Conservation (phyloP, 495 filamentous ascomycete genomes). For the Tuber magnatum region DNA sequence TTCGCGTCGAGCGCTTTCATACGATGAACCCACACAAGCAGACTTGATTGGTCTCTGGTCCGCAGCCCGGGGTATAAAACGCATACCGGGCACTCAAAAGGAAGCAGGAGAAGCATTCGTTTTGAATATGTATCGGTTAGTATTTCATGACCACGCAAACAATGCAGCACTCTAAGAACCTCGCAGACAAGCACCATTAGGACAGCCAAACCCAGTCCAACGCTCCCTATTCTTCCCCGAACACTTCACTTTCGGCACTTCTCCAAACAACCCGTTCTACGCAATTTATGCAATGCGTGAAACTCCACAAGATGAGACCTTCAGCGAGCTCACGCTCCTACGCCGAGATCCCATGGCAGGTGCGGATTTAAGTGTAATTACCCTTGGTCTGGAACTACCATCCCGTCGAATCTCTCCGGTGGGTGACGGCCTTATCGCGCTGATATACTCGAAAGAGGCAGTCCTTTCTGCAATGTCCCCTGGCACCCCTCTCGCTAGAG, state of each 20-base stretch:
- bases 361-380: constrained; percentile 24
- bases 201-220: not conserved
- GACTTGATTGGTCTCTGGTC: constrained; percentile 24
- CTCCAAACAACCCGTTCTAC: constrained; percentile 28
- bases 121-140: constrained; percentile 37
- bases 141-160: not conserved
- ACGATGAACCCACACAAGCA: constrained; percentile 2
- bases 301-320: constrained; percentile 13
- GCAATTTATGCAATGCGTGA: constrained; percentile 29
- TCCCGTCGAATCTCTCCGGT: constrained; percentile 6
- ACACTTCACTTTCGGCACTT: constrained; percentile 28
- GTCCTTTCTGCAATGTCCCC: constrained; percentile 29
- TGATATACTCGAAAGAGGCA: constrained; percentile 35
- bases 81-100: not conserved
- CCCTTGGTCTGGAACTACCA: constrained; percentile 27
- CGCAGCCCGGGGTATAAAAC: constrained; percentile 12
- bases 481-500: constrained; percentile 7
- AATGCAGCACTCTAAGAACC: not conserved
- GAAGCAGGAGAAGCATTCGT: constrained; percentile 20
- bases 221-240: constrained; percentile 21
- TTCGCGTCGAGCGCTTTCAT: not conserved
- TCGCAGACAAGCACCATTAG: constrained; percentile 18
- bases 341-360: constrained; percentile 25
- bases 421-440: constrained; percentile 27
- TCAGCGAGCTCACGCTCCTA: constrained; percentile 29